Evolutionary conservation across 306 rosid species (phyloP), one percentile per base, ranked within the genome.

Genomic region (Quercus ilex): DNA sequence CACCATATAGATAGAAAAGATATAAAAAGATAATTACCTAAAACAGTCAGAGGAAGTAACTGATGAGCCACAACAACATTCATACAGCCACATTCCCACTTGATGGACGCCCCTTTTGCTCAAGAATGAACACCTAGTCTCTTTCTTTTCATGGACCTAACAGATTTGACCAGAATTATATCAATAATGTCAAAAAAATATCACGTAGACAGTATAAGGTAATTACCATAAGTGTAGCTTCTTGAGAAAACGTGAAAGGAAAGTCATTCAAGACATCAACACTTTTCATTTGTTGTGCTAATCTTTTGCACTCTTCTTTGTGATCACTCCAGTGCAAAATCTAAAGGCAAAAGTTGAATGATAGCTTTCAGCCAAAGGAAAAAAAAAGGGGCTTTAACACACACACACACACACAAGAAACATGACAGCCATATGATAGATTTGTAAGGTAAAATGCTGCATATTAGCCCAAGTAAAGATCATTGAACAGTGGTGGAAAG

Each of bases 231-330:
- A 79, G 25, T 1, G 96, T 93, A 75, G 90, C 85, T 82, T 95
- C 93, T 26, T 7, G 75, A 56, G 90, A 81, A 85, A 92, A 95
- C 76, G 97, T 83, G 83, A 95, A 95, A 62, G 99, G 99, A 76
- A 85, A 93, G 68, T 92, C 89, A 56, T 89, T 89, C 87, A 95
- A 56, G 59, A 74, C 41, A 55, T 80, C 88, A 19, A 87, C 79
- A 19, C 71, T 77, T 78, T 88, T 69, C 97, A 90, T 91, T 52
- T 95, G 99, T 53, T 83, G 85, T 71, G 90, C 89, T 57, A 95
- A 88, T 86, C 99, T 90, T 55, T 82, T 83, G 68, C 99, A 93
- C 88, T 95, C 99, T 35, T 83, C 91, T 82, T 93, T 92, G 78
- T 93, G 99, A 73, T 74, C 85, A 60, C 49, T 83, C 97, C 97